Percentiles rank a stretch among this genome's conserved stretches.
phyloP scores from a whole-genome alignment of 164 flowering plant species.

The Stephania yunnanensis region DNA sequence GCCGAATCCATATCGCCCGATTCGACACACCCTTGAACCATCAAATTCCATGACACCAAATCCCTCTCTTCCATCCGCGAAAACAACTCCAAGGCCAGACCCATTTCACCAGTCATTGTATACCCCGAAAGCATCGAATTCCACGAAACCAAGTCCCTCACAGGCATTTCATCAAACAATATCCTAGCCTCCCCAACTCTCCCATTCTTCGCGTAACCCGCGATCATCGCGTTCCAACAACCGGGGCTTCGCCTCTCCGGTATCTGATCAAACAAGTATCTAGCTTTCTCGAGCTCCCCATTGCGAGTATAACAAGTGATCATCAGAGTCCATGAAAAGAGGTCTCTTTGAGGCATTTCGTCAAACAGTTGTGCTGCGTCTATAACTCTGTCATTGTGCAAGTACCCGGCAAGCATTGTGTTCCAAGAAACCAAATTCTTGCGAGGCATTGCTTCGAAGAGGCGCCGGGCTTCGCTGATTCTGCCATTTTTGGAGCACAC shows the following conservation, averaged over 20 bases:
- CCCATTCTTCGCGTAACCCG: slow-evolving; percentile 6
- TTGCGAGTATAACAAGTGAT: slow-evolving; percentile 8
- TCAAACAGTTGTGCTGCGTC: slow-evolving; percentile 2
- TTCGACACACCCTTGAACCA: slow-evolving; percentile 3
- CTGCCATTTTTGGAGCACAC: slow-evolving; percentile 1
- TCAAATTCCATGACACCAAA: slow-evolving; percentile 10
- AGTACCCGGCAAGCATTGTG: slow-evolving; percentile 6
- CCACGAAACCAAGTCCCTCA: slow-evolving; percentile 1
- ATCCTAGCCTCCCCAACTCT: background rate
- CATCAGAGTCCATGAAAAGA: slow-evolving; percentile 6
- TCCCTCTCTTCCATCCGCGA: slow-evolving; percentile 1
- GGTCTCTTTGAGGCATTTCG: slow-evolving; percentile 3
- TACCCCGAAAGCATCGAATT: slow-evolving; percentile 9
- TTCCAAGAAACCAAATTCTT: slow-evolving; percentile 9
- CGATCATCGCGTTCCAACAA: slow-evolving; percentile 11
- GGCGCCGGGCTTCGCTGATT: background rate
- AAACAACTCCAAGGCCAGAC: background rate
- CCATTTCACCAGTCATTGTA: slow-evolving; percentile 1
- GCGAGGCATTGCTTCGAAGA: slow-evolving; percentile 2
- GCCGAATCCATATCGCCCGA: slow-evolving; percentile 8
- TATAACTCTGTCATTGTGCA: slow-evolving; percentile 2
- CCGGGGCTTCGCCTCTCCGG: background rate
- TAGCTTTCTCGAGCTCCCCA: slow-evolving; percentile 7
- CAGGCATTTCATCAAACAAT: slow-evolving; percentile 12
- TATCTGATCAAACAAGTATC: slow-evolving; percentile 1